These are phyloP conservation scores for Paecilomyces sp. DNA, from an alignment of 2,329 filamentous ascomycete genomes.

Conservation along the genomic window DNA sequence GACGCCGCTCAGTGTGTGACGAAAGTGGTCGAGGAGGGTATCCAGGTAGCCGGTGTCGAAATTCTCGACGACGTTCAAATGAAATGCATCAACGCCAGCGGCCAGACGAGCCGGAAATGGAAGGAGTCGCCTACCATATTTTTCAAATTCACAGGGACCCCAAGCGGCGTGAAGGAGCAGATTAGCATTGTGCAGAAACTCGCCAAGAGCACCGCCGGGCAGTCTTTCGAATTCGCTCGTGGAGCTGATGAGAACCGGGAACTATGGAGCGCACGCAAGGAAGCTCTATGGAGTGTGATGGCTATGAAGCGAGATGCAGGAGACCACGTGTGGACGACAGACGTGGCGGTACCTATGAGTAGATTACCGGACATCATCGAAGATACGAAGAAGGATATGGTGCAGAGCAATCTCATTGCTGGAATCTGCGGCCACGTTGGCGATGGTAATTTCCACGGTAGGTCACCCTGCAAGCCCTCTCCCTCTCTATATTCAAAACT, in stretches of 20 bases:
- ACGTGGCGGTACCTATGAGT: conserved; percentile 72
- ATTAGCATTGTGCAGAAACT: conserved; percentile 54
- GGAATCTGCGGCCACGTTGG: conserved; percentile 68
- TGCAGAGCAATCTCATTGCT: conserved; percentile 54
- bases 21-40: conserved; percentile 69
- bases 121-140: conserved; percentile 65
- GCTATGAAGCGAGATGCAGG: conserved; percentile 53
- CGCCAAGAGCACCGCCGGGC: conserved; percentile 47
- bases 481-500: background rate
- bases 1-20: conserved; percentile 73
- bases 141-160: conserved; percentile 66
- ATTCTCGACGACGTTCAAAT: conserved; percentile 91
- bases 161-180: conserved; percentile 56
- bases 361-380: conserved; percentile 66
- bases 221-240: conserved; percentile 61
- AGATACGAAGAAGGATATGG: conserved; percentile 59
- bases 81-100: conserved; percentile 54
- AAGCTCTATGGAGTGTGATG: conserved; percentile 66
- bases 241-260: conserved; percentile 59
- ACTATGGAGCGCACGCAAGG: conserved; percentile 69
- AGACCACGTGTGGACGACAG: conserved; percentile 68
- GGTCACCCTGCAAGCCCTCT: conserved; percentile 15
- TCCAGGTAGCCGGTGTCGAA: conserved; percentile 86
- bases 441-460: conserved; percentile 67
- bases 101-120: conserved; percentile 49